phyloP scores from a whole-genome alignment of 352 stramenopile species.

The Phytopythium oedochilum region DNA sequence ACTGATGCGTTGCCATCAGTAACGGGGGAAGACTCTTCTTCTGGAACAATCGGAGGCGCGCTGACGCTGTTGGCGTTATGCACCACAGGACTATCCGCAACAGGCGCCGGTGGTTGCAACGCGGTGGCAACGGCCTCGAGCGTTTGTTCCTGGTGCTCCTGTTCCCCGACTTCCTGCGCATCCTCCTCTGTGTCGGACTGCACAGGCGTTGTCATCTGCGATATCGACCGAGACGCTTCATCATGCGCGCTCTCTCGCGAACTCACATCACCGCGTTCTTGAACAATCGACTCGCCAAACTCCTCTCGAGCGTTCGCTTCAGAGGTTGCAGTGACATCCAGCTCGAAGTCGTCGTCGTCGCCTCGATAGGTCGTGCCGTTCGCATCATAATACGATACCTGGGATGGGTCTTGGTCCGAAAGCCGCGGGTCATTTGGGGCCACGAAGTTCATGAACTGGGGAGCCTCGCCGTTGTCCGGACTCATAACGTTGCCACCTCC shows the following conservation, averaged over 20 bases:
- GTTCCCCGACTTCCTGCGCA: conserved; percentile 11
- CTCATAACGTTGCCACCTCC: background rate
- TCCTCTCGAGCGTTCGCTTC: conserved; percentile 2
- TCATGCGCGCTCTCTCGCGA: conserved; percentile 8
- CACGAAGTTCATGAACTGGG: conserved; percentile 36
- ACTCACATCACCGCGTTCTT: background rate
- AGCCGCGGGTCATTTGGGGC: conserved; percentile 54
- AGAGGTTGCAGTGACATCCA: conserved; percentile 11
- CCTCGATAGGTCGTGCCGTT: conserved; percentile 64
- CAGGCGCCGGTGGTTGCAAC: conserved; percentile 10
- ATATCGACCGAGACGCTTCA: conserved; percentile 46
- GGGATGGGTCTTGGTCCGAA: conserved; percentile 24
- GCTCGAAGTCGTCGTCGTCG: conserved; percentile 46
- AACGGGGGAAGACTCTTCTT: too few relatives aligned
- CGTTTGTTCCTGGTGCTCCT: conserved; percentile 21
- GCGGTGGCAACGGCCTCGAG: conserved; percentile 28
- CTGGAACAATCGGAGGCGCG: background rate
- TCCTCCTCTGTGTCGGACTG: conserved; percentile 66
- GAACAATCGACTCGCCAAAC: background rate
- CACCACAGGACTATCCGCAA: conserved; percentile 3
- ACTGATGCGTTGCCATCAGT: too few relatives aligned
- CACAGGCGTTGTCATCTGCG: conserved; percentile 59
- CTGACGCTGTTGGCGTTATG: background rate
- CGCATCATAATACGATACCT: conserved; percentile 63
- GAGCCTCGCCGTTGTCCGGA: background rate